A percentile compares a stretch with the other conserved stretches of the same genome.
These are phyloP conservation scores for Lentinula raphanica DNA, from an alignment of 768 basidiomycete species.

Conservation along the genomic window DNA sequence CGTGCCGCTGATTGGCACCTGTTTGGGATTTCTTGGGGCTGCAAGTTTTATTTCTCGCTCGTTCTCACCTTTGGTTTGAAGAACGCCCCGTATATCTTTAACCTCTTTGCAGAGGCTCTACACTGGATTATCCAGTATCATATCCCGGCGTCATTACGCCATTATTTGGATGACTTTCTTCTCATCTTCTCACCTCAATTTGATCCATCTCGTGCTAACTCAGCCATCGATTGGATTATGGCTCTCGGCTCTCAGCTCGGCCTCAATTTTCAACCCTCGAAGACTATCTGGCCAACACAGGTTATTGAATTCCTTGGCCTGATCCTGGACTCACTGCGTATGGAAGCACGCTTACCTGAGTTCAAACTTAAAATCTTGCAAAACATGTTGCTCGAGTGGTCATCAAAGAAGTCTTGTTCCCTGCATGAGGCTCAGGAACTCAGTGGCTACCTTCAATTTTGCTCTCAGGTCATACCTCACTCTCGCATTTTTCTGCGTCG, in stretches of 20 bases:
- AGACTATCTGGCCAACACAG: slow-evolving; percentile 21
- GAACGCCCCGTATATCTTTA: slow-evolving; percentile 34
- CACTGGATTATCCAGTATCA: slow-evolving; percentile 35
- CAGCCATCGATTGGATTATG: slow-evolving; percentile 26
- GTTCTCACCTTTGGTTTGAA: slow-evolving; percentile 28
- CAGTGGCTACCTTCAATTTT: slow-evolving; percentile 28
- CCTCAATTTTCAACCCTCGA: slow-evolving; percentile 22
- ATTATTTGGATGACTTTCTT: slow-evolving; percentile 25
- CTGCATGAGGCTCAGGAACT: slow-evolving; percentile 27
- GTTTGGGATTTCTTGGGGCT: slow-evolving; percentile 27
- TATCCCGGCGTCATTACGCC: slow-evolving; percentile 23
- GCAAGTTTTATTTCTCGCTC: slow-evolving; percentile 22
- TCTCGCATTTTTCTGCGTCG: slow-evolving; percentile 22
- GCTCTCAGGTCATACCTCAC: slow-evolving; percentile 27
- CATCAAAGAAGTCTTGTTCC: slow-evolving; percentile 9
- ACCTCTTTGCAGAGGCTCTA: slow-evolving; percentile 33
- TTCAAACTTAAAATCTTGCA: slow-evolving; percentile 25
- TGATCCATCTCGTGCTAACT: not conserved
- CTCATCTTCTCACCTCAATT: slow-evolving; percentile 15
- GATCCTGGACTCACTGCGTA: slow-evolving; percentile 16
- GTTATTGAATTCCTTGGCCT: slow-evolving; percentile 23
- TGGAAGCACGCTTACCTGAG: slow-evolving; percentile 28
- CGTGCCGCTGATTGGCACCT: slow-evolving; percentile 24
- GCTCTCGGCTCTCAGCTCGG: slow-evolving; percentile 22
- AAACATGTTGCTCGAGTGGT: slow-evolving; percentile 20